Evolutionary conservation across 495 filamentous ascomycete species (phyloP), one percentile per base, ranked within the genome.

Genomic region (Penicillium flavigenum): DNA sequence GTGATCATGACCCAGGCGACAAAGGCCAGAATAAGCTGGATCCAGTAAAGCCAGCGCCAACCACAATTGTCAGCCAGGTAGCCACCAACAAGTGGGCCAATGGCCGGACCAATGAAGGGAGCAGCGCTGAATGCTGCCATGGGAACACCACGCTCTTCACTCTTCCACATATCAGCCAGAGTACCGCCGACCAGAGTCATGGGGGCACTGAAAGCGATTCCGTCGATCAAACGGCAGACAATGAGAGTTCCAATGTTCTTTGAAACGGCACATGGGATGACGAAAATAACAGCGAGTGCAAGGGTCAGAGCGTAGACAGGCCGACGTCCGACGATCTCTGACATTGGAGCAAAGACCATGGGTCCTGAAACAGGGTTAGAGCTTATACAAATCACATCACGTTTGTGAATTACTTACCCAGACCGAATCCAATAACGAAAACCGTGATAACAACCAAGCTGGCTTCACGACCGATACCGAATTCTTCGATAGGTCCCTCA

Each of bases 11-110:
- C 58, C 81, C 86, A 92, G 46, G 86, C 78, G 47, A 85, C 69
- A 41, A 81, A 83, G 47, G 85, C 65, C 32, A 91, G 58, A 59
- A 93, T 93, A 17, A 91, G 72, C 54, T 90, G 88, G 54, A 92
- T 77, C 88, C 88, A 92, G 76, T 92, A 93, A 3, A 93, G 77
- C 90, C 90, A 95, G 56, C 88, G 76, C 90, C 90, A 95, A 50
- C 86, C 87, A 0, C 74, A 73, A 4, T 80, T 80, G 61, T 90
- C 86, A 12, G 79, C 77, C 6, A 94, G 72, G 69, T 85, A 91
- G 42, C 90, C 90, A 69, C 90, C 90, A 24, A 86, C 79, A 7
- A 95, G 80, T 10, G 89, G 89, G 68, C 85, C 79, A 58, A 83
- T 82, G 6, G 88, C 88, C 43, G 89, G 88, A 4, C 88, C 89